Percentiles rank a stretch among this genome's conserved stretches.
Conservation (phyloP, 2,329 filamentous ascomycete species). For the Arthrobotrys megalospora region DNA sequence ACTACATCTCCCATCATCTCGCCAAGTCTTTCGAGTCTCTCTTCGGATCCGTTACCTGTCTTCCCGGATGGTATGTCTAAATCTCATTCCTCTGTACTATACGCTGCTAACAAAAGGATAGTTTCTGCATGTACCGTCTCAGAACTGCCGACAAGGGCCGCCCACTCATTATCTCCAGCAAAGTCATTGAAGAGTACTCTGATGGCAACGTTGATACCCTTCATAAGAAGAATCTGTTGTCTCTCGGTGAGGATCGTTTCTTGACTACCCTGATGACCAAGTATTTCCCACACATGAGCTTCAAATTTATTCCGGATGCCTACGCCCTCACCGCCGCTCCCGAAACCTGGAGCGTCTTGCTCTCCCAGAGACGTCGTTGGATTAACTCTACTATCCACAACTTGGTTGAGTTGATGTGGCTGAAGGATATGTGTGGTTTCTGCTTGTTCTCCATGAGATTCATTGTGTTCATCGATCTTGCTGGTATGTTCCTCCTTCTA, state of each 20-base stretch:
- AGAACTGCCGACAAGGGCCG: slow-evolving; percentile 94
- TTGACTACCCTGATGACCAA: slow-evolving; percentile 98
- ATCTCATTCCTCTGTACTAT: slow-evolving; percentile 8
- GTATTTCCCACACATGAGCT: slow-evolving; percentile 94
- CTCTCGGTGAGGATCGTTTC: slow-evolving; percentile 96
- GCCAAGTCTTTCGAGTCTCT: slow-evolving; percentile 97
- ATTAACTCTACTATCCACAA: slow-evolving; percentile 99
- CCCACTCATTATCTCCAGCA: slow-evolving; percentile 92
- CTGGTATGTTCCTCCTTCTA: slow-evolving; percentile 70
- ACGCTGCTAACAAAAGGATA: slow-evolving; percentile 67
- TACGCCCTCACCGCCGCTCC: slow-evolving; percentile 94
- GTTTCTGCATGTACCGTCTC: slow-evolving; percentile 99
- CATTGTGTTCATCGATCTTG: slow-evolving; percentile 92
- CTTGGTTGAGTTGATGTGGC: slow-evolving; percentile 86
- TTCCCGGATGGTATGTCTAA: slow-evolving; percentile 91
- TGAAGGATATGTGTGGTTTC: slow-evolving; percentile 97
- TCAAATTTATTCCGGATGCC: slow-evolving; percentile 94
- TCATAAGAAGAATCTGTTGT: slow-evolving; percentile 93
- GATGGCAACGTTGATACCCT: slow-evolving; percentile 92
- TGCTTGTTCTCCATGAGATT: slow-evolving; percentile 99
- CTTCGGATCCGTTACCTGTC: slow-evolving; percentile 97
- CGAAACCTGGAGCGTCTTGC: slow-evolving; percentile 90
- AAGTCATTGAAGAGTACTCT: slow-evolving; percentile 87
- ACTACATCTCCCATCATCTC: slow-evolving; percentile 98
- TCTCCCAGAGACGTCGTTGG: slow-evolving; percentile 99